These are phyloP conservation scores for Pseudogymnoascus pannorum DNA, from an alignment of 2,329 filamentous ascomycete genomes.

Conservation along the genomic window DNA sequence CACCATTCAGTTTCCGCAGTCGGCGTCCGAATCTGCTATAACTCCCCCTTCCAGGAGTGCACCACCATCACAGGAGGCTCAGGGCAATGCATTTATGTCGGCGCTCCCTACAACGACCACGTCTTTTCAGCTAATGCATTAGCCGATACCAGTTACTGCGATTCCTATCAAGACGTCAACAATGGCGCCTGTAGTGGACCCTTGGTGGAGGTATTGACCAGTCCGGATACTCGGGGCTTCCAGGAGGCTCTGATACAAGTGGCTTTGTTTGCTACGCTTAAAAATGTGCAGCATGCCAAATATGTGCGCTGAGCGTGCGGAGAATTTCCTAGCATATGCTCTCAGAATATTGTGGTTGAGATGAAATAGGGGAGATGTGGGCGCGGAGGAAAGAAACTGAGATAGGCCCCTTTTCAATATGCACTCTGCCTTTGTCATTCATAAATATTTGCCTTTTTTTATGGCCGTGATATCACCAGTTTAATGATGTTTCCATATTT, in stretches of 20 bases:
- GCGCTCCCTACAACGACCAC: not conserved
- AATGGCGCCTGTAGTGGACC: not conserved
- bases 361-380: not conserved
- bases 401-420: not conserved
- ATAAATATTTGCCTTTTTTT: not conserved
- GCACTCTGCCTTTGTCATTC: not conserved
- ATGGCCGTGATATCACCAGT: not conserved
- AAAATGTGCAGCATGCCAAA: not conserved
- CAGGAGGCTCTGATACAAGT: not conserved
- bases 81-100: not conserved
- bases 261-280: not conserved
- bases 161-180: not conserved
- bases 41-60: not conserved
- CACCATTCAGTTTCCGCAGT: not conserved
- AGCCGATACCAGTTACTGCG: not conserved
- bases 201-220: not conserved
- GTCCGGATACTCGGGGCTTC: not conserved
- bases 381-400: not conserved
- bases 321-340: not conserved
- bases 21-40: not conserved
- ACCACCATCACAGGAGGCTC: not conserved
- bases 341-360: not conserved
- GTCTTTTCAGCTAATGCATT: not conserved
- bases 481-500: not conserved
- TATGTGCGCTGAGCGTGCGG: no score